Percentiles rank a stretch among this genome's conserved stretches.
Conservation (phyloP, 257 asterid genomes). For the Solanum dulcamara region DNA sequence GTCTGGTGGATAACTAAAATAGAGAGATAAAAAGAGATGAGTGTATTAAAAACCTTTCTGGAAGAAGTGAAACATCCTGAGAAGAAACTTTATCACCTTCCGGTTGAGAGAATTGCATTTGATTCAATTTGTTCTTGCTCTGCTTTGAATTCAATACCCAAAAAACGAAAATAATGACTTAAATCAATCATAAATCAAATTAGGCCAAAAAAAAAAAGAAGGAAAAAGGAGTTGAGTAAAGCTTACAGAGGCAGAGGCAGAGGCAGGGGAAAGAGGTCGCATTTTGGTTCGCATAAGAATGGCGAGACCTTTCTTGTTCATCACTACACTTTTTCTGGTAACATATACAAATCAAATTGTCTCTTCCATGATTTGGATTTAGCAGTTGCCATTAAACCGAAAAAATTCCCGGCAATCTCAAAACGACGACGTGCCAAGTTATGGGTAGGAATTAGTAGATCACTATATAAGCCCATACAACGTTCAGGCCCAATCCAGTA, state of each 20-base stretch:
- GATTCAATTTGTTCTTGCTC: background rate
- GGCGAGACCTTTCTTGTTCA: constrained; percentile 60
- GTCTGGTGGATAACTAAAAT: background rate
- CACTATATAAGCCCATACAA: background rate
- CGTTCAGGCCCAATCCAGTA: background rate
- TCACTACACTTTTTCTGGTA: background rate
- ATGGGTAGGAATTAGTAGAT: background rate
- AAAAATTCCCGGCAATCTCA: background rate
- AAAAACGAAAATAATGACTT: background rate
- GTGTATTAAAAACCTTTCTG: background rate
- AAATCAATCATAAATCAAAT: background rate
- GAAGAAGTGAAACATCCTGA: background rate
- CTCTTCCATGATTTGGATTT: background rate
- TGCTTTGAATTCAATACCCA: background rate
- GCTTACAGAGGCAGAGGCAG: constrained; percentile 51
- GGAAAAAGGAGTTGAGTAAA: background rate
- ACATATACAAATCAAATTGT: background rate
- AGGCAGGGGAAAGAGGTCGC: constrained; percentile 50
- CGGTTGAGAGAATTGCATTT: background rate
- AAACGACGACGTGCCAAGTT: background rate
- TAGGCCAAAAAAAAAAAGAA: background rate
- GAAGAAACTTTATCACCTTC: background rate
- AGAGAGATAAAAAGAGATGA: background rate
- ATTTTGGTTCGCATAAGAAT: constrained; percentile 73
- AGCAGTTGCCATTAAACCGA: background rate